A percentile compares a stretch with the other conserved stretches of the same genome.
phyloP scores from a whole-genome alignment of 192 early-diverging fungal species.

The Backusella australiensis region DNA sequence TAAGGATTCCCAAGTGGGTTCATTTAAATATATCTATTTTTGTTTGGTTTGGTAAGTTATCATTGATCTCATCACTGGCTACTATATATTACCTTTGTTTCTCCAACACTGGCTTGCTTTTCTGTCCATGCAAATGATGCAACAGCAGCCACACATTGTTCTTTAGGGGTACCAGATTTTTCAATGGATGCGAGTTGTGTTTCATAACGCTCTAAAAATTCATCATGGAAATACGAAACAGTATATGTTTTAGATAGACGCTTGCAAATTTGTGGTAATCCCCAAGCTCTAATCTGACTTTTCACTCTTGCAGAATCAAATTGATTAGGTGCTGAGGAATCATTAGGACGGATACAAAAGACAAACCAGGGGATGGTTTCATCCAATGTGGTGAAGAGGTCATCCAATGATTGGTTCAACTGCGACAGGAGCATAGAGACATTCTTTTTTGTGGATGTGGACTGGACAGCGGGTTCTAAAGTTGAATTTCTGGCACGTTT shows the following conservation, averaged over 20 bases:
- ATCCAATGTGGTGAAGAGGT: slow-evolving; percentile 66
- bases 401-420: slow-evolving; percentile 66
- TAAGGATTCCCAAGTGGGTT: slow-evolving; percentile 77
- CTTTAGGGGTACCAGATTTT: slow-evolving; percentile 3
- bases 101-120: slow-evolving; percentile 58
- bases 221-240: slow-evolving; percentile 68
- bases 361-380: slow-evolving; percentile 82
- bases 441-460: slow-evolving; percentile 31
- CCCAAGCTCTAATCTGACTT: slow-evolving; percentile 69
- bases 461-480: neutral
- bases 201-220: slow-evolving; percentile 74
- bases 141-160: slow-evolving; percentile 43
- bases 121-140: slow-evolving; percentile 60
- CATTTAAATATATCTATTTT: slow-evolving; percentile 68
- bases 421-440: slow-evolving; percentile 61
- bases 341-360: slow-evolving; percentile 74
- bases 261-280: slow-evolving; percentile 64
- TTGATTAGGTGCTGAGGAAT: slow-evolving; percentile 53
- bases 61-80: neutral
- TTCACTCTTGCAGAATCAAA: slow-evolving; percentile 71
- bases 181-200: neutral
- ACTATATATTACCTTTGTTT: slow-evolving; percentile 38
- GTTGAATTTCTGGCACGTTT: slow-evolving; percentile 1
- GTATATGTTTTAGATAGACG: slow-evolving; percentile 72
- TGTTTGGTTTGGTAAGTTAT: neutral